phyloP scores from a whole-genome alignment of 352 stramenopile species.

The Nothophytophthora sp. region DNA sequence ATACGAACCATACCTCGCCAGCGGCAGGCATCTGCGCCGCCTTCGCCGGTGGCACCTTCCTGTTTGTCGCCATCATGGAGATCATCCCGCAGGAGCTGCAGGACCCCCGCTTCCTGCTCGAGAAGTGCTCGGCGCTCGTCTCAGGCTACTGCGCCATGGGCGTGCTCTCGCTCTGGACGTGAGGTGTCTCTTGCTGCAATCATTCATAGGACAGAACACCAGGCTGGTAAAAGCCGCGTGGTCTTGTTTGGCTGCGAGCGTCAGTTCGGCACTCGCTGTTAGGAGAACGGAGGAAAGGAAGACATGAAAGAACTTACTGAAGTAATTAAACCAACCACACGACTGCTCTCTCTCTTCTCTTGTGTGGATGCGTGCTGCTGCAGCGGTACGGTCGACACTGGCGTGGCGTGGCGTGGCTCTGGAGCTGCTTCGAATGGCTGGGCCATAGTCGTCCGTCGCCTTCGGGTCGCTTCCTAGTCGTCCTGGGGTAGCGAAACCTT shows the following conservation, averaged over 20 bases:
- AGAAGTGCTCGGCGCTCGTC: conserved; percentile 62
- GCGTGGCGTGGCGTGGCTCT: too few relatives aligned
- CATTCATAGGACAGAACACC: too few relatives aligned
- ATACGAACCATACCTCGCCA: conserved; percentile 40
- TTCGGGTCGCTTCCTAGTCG: too few relatives aligned
- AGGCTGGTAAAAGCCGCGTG: too few relatives aligned
- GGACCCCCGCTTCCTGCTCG: conserved; percentile 41
- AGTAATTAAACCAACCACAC: conserved; percentile 15
- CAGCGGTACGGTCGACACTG: neutral
- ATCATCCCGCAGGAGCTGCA: conserved; percentile 82
- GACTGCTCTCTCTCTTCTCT: conserved; percentile 2
- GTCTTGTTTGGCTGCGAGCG: too few relatives aligned
- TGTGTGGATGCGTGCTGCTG: neutral
- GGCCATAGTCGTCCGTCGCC: conserved; percentile 3
- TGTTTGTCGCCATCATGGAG: conserved; percentile 83
- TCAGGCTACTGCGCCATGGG: conserved; percentile 63
- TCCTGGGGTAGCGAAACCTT: too few relatives aligned
- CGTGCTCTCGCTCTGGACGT: conserved; percentile 76
- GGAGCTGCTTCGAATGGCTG: too few relatives aligned
- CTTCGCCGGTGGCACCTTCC: conserved; percentile 78
- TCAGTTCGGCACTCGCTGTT: conserved; percentile 21
- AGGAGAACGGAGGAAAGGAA: too few relatives aligned
- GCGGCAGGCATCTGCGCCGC: conserved; percentile 68
- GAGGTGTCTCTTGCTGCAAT: conserved; percentile 9
- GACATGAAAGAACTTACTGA: conserved; percentile 28